These are phyloP conservation scores for Rhizophora apiculata DNA, from an alignment of 345 rosid genomes.

Conservation along the genomic window DNA sequence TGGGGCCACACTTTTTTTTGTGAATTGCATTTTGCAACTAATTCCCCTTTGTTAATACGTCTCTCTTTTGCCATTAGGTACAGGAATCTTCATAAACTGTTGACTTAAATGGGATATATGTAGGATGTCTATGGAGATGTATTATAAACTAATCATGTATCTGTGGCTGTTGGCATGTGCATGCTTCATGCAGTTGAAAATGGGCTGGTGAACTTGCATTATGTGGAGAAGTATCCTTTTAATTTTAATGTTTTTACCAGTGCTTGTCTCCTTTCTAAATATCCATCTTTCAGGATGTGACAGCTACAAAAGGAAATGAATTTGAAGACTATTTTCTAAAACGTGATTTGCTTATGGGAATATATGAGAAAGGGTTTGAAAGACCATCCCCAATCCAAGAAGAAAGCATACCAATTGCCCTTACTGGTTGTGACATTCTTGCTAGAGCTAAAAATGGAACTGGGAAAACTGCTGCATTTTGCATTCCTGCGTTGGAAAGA, in stretches of 20 bases:
- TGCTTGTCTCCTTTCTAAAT: not conserved
- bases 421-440: constrained; percentile 97
- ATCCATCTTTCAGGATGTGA: constrained; percentile 69
- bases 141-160: not conserved
- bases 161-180: no score
- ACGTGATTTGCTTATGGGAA: constrained; percentile 93
- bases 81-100: not conserved
- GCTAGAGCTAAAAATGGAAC: constrained; percentile 99
- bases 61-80: not conserved
- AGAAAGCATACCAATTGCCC: constrained; percentile 99
- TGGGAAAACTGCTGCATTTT: constrained; percentile 98
- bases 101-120: not conserved
- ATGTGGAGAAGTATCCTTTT: not conserved
- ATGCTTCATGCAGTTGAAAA: no score
- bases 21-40: no score
- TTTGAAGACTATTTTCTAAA: constrained; percentile 98
- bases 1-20: no score
- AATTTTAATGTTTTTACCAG: not conserved
- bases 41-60: no score
- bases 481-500: constrained; percentile 94
- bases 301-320: constrained; percentile 98
- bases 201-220: no score
- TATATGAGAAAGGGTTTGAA: constrained; percentile 98
- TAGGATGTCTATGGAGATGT: not conserved
- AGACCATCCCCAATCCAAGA: constrained; percentile 99